Evolutionary conservation across 352 stramenopile species (phyloP).

Genomic region (Pythium myriotylum): DNA sequence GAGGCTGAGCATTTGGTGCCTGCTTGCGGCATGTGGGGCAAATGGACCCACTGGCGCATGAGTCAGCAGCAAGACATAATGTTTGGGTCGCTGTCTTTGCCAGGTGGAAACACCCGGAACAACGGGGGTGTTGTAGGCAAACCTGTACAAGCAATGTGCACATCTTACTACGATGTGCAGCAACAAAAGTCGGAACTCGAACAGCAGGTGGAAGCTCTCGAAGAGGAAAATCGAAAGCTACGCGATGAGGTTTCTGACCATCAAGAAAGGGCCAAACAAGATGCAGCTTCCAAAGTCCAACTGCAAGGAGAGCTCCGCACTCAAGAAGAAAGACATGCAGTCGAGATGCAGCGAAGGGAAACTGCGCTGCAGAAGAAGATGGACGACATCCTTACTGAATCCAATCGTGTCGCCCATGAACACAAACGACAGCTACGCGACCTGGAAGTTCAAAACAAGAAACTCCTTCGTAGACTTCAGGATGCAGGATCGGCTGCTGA

Average conservation of each 20-base stretch:
- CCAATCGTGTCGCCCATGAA: constrained; percentile 52
- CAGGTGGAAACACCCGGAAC: not conserved
- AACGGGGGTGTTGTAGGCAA: constrained; percentile 30
- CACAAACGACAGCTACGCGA: constrained; percentile 46
- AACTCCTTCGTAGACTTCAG: constrained; percentile 11
- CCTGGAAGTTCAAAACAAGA: constrained; percentile 22
- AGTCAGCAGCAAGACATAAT: constrained; percentile 61
- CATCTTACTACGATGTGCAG: constrained; percentile 85
- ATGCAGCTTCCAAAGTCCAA: constrained; percentile 32
- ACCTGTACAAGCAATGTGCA: constrained; percentile 69
- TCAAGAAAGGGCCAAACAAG: constrained; percentile 28
- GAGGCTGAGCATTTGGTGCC: constrained; percentile 80
- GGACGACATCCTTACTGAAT: constrained; percentile 49
- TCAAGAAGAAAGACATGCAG: constrained; percentile 51
- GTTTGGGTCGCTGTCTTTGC: constrained; percentile 25
- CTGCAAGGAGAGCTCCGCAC: constrained; percentile 49
- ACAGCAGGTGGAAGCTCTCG: constrained; percentile 32
- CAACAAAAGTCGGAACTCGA: constrained; percentile 66
- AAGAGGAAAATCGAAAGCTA: constrained; percentile 36
- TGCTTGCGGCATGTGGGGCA: constrained; percentile 80
- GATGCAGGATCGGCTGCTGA: not conserved
- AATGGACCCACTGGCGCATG: constrained; percentile 87
- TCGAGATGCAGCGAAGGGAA: constrained; percentile 41
- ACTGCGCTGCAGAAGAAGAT: constrained; percentile 48
- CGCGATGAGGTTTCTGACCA: constrained; percentile 28